phyloP scores from a whole-genome alignment of 352 stramenopile genomes.

The Pythium diclinum region DNA sequence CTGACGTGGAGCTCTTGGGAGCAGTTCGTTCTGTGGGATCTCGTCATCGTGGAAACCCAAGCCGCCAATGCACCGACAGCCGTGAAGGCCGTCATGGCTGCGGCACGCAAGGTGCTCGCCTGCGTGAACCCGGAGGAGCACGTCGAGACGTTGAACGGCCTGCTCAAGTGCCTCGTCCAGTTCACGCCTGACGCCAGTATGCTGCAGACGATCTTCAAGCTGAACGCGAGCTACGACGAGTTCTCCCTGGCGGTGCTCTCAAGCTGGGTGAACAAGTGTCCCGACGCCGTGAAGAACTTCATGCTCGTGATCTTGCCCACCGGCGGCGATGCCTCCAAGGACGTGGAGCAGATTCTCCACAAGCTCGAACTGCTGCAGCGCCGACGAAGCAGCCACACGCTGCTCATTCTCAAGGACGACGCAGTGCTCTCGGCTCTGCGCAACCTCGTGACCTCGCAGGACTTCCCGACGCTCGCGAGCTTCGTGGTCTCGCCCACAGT shows the following conservation, averaged over 20 bases:
- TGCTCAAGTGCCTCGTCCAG: constrained; percentile 75
- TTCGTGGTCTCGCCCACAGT: constrained; percentile 23
- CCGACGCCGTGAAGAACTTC: constrained; percentile 53
- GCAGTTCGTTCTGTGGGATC: constrained; percentile 77
- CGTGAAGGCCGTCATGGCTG: constrained; percentile 60
- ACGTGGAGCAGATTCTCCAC: constrained; percentile 49
- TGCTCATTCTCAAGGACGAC: constrained; percentile 52
- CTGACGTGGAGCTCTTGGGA: constrained; percentile 84
- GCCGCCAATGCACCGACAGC: constrained; percentile 29
- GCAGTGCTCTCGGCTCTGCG: constrained; percentile 34
- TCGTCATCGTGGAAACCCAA: constrained; percentile 68
- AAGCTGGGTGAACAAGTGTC: constrained; percentile 71
- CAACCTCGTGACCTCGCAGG: constrained; percentile 29
- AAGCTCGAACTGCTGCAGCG: constrained; percentile 67
- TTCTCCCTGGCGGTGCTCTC: constrained; percentile 66
- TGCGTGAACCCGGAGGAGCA: constrained; percentile 72
- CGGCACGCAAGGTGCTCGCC: constrained; percentile 68
- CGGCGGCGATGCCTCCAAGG: constrained; percentile 33
- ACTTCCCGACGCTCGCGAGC: constrained; percentile 24
- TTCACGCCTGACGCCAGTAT: constrained; percentile 61
- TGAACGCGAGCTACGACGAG: constrained; percentile 54
- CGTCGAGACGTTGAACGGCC: constrained; percentile 63
- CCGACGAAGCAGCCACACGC: constrained; percentile 24
- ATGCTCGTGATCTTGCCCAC: constrained; percentile 48
- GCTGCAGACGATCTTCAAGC: constrained; percentile 77